Conservation (phyloP, 768 basidiomycete species). For the Lepiota brunneoincarnata region DNA sequence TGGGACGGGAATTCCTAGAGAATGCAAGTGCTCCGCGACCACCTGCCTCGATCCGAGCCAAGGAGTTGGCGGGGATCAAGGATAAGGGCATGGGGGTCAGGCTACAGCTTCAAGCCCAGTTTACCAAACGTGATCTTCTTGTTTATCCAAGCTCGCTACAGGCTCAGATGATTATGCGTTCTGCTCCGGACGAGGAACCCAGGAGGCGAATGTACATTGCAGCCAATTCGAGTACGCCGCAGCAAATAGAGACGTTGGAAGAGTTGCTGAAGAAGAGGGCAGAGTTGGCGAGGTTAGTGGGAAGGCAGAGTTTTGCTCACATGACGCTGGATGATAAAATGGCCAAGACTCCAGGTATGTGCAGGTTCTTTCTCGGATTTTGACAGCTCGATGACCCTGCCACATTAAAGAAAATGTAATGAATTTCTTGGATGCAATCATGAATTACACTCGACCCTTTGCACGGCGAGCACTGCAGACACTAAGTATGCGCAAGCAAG, state of each 20-base stretch:
- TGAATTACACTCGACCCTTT: conserved; percentile 76
- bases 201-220: conserved; percentile 82
- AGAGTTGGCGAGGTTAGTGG: conserved; percentile 81
- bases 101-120: conserved; percentile 71
- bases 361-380: neutral
- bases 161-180: conserved; percentile 91
- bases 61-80: conserved; percentile 70
- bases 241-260: conserved; percentile 79
- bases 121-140: conserved; percentile 70
- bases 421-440: conserved; percentile 79
- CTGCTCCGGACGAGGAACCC: conserved; percentile 81
- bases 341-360: conserved; percentile 88
- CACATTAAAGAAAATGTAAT: conserved; percentile 68
- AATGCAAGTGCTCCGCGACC: conserved; percentile 62
- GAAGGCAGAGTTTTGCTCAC: conserved; percentile 81
- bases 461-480: conserved; percentile 72
- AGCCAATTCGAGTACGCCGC: conserved; percentile 68
- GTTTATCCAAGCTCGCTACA: conserved; percentile 87
- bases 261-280: conserved; percentile 71
- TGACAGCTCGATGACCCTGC: neutral
- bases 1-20: conserved; percentile 83
- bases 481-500: conserved; percentile 70
- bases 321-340: conserved; percentile 93
- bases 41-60: conserved; percentile 64
- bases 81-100: conserved; percentile 76